These are phyloP conservation scores for Oryza longistaminata DNA, from an alignment of 176 grass and related monocot genomes.

Conservation along the genomic window DNA sequence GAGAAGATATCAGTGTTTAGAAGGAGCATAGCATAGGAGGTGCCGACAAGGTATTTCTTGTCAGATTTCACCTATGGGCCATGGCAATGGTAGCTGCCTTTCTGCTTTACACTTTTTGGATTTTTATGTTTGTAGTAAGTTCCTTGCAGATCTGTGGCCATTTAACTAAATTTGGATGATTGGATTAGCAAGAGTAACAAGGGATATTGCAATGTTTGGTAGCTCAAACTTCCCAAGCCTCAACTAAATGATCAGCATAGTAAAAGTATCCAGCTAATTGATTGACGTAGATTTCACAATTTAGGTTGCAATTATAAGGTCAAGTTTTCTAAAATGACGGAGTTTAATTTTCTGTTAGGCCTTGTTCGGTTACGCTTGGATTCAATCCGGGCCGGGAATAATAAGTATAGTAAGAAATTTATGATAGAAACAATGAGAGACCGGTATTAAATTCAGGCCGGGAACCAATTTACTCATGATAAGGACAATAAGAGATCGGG, in stretches of 20 bases:
- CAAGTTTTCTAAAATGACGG: background rate
- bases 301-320: background rate
- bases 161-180: background rate
- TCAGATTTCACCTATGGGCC: conserved; percentile 5
- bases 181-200: background rate
- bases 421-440: no score
- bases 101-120: background rate
- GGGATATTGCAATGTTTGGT: background rate
- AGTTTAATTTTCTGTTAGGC: no score
- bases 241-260: background rate
- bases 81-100: background rate
- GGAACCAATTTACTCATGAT: no score
- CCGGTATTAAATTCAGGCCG: no score
- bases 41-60: conserved; percentile 15
- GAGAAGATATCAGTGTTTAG: background rate
- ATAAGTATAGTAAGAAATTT: no score
- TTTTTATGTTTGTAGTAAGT: background rate
- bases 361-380: no score
- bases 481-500: no score
- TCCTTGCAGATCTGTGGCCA: background rate
- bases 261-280: background rate
- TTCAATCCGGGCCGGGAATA: no score
- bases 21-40: background rate
- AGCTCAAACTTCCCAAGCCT: background rate
- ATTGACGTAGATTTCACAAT: background rate